A percentile compares a stretch with the other conserved stretches of the same genome.
Conservation (phyloP, 1,139 yeast genomes). For the Pichiaceae sp. region DNA sequence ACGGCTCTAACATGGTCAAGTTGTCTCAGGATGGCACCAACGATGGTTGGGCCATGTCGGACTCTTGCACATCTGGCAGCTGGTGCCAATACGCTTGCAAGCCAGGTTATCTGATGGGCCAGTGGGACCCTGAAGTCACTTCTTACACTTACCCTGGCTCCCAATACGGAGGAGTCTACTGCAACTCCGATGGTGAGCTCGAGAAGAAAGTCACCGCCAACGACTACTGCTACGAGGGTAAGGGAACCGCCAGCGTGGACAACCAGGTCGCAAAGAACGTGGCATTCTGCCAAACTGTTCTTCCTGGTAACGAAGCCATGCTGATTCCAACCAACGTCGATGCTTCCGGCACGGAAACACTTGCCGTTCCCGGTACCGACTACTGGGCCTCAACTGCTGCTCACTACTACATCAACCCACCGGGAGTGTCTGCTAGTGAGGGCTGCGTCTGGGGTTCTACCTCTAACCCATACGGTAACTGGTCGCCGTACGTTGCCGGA, state of each 20-base stretch:
- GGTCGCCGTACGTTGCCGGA: constrained; percentile 93
- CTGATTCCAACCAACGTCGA: constrained; percentile 69
- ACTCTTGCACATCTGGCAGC: constrained; percentile 59
- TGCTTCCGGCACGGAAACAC: constrained; percentile 34
- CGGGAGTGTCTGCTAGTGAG: constrained; percentile 68
- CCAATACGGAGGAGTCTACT: constrained; percentile 72
- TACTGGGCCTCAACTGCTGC: constrained; percentile 62
- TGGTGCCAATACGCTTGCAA: constrained; percentile 89
- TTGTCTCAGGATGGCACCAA: constrained; percentile 51
- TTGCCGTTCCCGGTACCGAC: constrained; percentile 80
- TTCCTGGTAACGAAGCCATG: constrained; percentile 94
- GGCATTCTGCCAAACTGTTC: constrained; percentile 86
- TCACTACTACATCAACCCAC: constrained; percentile 79
- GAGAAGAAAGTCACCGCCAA: constrained; percentile 53
- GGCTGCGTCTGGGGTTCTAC: constrained; percentile 83
- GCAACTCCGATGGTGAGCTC: constrained; percentile 61
- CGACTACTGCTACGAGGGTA: constrained; percentile 68
- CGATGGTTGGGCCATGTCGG: constrained; percentile 88
- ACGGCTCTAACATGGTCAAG: constrained; percentile 54
- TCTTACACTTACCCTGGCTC: constrained; percentile 61
- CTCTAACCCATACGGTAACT: constrained; percentile 66
- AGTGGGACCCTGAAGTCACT: constrained; percentile 61
- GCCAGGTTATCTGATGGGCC: constrained; percentile 74
- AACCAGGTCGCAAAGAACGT: constrained; percentile 48
- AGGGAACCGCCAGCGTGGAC: constrained; percentile 57